Conservation (phyloP, 2,329 filamentous ascomycete genomes). For the Paecilomyces sp. region DNA sequence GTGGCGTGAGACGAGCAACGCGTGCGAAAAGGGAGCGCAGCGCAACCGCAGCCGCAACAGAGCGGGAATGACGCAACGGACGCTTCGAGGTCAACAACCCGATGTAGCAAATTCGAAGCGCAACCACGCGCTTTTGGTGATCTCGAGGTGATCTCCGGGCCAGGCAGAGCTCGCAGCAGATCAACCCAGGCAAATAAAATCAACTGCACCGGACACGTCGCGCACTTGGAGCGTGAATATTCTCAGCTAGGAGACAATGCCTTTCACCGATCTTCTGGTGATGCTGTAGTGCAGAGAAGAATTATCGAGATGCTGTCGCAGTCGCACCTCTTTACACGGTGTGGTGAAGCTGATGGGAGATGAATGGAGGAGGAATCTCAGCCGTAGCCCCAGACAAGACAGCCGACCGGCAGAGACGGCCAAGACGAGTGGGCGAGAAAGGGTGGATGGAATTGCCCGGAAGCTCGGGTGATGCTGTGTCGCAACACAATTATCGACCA, state of each 20-base stretch:
- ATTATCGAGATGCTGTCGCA: background rate
- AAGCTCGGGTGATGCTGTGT: conserved; percentile 16
- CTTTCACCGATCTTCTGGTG: background rate
- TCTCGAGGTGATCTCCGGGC: background rate
- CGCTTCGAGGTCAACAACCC: background rate
- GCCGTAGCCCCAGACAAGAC: background rate
- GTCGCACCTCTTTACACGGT: background rate
- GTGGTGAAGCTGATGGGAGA: background rate
- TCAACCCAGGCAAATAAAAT: background rate
- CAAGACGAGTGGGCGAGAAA: conserved; percentile 4
- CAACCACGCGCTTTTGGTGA: background rate
- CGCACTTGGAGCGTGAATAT: background rate
- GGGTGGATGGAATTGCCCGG: conserved; percentile 21
- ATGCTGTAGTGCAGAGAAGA: background rate
- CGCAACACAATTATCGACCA: background rate
- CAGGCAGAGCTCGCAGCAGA: too few species aligned
- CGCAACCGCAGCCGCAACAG: background rate
- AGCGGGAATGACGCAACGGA: background rate
- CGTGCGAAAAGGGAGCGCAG: conserved; percentile 6
- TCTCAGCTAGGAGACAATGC: background rate
- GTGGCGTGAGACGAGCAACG: conserved; percentile 19
- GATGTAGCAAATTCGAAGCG: background rate
- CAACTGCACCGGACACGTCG: background rate
- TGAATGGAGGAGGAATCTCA: background rate
- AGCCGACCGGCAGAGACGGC: background rate